Conservation (phyloP, 2,329 filamentous ascomycete species). For the Ophiosphaerella herpotricha region DNA sequence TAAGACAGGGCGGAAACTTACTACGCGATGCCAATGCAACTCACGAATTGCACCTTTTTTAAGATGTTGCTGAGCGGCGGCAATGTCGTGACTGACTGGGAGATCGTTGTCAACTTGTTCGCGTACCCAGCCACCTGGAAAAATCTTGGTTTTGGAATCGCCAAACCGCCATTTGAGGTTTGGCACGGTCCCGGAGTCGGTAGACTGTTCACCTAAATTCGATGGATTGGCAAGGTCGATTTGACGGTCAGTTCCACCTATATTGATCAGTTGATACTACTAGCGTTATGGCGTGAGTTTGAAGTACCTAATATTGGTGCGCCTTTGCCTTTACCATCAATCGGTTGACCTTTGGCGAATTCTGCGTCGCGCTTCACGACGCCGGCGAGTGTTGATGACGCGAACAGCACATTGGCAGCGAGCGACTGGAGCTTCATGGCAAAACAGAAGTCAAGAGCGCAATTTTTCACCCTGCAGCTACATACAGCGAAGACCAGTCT, state of each 20-base stretch:
- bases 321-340: conserved; percentile 62
- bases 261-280: conserved; percentile 2
- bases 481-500: too few species aligned
- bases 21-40: conserved; percentile 70
- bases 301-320: conserved; percentile 60
- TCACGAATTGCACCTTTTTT: conserved; percentile 70
- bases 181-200: conserved; percentile 66
- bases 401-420: conserved; percentile 24
- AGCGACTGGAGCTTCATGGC: conserved; percentile 27
- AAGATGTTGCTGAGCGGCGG: conserved; percentile 70
- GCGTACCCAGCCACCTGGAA: conserved; percentile 68
- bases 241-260: conserved; percentile 67
- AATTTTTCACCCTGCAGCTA: too few species aligned
- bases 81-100: conserved; percentile 67
- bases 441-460: conserved; percentile 1
- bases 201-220: conserved; percentile 64
- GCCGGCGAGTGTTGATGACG: conserved; percentile 19
- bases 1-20: conserved; percentile 41
- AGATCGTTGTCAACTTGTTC: conserved; percentile 71
- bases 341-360: conserved; percentile 61
- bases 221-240: conserved; percentile 68
- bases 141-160: conserved; percentile 66
- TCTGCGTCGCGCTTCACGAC: conserved; percentile 35
- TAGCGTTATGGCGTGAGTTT: neutral
- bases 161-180: conserved; percentile 73